Base-by-base conservation (phyloP, 2,329 filamentous ascomycete species). In the Chlorencoelia australis region DNA sequence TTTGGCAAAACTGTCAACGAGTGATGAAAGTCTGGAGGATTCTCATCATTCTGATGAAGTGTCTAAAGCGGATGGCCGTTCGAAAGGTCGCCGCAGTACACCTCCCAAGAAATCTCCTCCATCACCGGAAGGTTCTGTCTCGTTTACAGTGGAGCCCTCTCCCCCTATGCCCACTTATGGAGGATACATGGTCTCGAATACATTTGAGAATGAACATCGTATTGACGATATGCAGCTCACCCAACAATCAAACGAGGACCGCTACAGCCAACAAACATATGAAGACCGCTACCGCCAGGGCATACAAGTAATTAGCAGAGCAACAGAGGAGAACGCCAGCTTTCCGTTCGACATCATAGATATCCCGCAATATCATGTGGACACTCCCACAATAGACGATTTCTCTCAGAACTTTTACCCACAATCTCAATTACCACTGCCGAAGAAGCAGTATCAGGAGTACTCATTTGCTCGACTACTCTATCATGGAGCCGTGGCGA, bases 391-490 rank as follows among this genome's bases (percentile, higher is more conserved):
- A 46, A 42, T 52, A 36, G 40, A 55, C 22, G 30, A 46, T 15
- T 53, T 47, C 33, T 40, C 45, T 2, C 47, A 56, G 18, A 40
- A 39, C 26, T 50, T 51, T 37, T 44, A 45, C 34, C 39, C 38
- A 44, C 47, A 60, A 25, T 52, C 55, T 5, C 45, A 57, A 1
- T 53, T 70, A 11, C 58, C 64, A 1, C 44, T 62, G 1, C 69
- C 73, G 1, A 61, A 55, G 15, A 75, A 74, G 0, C 78, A 79
- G 53, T 69, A 71, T 39, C 65, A 73, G 17, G 82, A 88, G 54
- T 61, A 65, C 2, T 77, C 70, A 1, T 88, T 93, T 47, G 75
- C 76, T 8, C 73, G 82, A 6, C 70, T 80, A 4, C 62, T 93
- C 4, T 80, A 84, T 32, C 73, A 84, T 27, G 66, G 66, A 35